Conservation (phyloP, 2,329 filamentous ascomycete species). For the Arthrobotrys musiformis region DNA sequence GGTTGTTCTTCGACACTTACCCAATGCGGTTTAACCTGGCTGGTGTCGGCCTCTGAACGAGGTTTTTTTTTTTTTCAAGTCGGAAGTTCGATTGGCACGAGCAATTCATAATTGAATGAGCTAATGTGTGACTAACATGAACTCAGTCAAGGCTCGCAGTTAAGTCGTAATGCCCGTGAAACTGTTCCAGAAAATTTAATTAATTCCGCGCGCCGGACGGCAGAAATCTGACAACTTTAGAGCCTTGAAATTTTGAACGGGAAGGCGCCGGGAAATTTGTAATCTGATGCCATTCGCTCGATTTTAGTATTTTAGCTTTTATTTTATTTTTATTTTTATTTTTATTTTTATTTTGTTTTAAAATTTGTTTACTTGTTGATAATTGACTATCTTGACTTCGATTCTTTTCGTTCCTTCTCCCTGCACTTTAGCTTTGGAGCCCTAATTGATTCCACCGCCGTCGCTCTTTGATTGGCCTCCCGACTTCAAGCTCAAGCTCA, state of each 20-base stretch:
- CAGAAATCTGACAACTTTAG: too few relatives aligned
- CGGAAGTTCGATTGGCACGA: too few relatives aligned
- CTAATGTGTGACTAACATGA: conserved; percentile 1
- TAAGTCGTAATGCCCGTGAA: conserved; percentile 27
- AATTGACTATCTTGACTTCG: not conserved
- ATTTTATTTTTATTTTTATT: not conserved
- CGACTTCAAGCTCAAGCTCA: too few relatives aligned
- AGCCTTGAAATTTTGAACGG: not conserved
- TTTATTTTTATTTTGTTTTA: too few relatives aligned
- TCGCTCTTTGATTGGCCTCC: conserved; percentile 7
- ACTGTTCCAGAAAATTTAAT: conserved; percentile 31
- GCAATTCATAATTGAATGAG: not conserved
- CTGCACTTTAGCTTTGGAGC: not conserved
- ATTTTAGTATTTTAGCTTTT: not conserved
- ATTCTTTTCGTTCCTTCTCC: not conserved
- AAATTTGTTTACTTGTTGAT: too few relatives aligned
- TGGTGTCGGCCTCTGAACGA: conserved; percentile 27
- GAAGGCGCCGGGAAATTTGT: conserved; percentile 44
- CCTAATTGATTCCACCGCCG: not conserved
- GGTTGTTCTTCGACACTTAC: conserved; percentile 4
- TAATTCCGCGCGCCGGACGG: conserved; percentile 30
- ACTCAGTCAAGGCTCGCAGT: conserved; percentile 13
- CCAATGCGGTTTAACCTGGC: conserved; percentile 37
- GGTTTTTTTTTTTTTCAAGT: not conserved
- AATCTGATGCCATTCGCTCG: conserved; percentile 32